Base-by-base conservation (phyloP, 2,329 filamentous ascomycete genomes). In the Ophiostoma perfectum region DNA sequence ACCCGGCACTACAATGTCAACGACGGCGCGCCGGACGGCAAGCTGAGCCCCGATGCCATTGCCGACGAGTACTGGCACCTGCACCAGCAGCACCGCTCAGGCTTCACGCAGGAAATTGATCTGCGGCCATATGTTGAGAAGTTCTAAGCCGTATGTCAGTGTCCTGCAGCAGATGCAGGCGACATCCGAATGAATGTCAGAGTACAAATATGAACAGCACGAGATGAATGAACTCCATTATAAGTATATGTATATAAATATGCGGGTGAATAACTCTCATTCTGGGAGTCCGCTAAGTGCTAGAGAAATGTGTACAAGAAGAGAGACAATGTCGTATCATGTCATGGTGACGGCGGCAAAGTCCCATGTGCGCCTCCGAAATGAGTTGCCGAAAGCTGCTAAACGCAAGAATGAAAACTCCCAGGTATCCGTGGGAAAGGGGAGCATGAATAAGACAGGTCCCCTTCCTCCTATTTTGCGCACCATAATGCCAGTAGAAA, bases 11-110 rank as follows among this genome's bases (percentile, higher is more conserved):
- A 73, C 62, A 75, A 73, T 39, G 75, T 78, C 16, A 83, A 86
- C 73, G 75, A 78, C 9, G 80, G 81, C 4, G 79, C 76, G 5
- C 78, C 80, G 58, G 83, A 85, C 73, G 79, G 83, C 12, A 94
- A 93, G 81, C 86, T 96, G 70, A 87, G 80, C 71, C 84, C 92
- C 8, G 89, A 91, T 72, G 90, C 89, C 27, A 96, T 96, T 81
- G 92, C 92, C 11, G 91, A 96, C 72, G 85, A 86, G 11, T 96
- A 96, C 75, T 96, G 92, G 91, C 82, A 89, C 75, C 76, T 96
- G 74, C 92, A 96, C 75, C 90, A 88, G 0, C 92, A 97, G 80
- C 90, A 89, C 44, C 84, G 86, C 73, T 91, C 90, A 5, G 87
- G 87, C 2, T 96, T 94, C 74, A 93, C 91, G 0, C 91, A 91